phyloP scores from a whole-genome alignment of 2,329 filamentous ascomycete genomes.

The Graphilbum fragrans region DNA sequence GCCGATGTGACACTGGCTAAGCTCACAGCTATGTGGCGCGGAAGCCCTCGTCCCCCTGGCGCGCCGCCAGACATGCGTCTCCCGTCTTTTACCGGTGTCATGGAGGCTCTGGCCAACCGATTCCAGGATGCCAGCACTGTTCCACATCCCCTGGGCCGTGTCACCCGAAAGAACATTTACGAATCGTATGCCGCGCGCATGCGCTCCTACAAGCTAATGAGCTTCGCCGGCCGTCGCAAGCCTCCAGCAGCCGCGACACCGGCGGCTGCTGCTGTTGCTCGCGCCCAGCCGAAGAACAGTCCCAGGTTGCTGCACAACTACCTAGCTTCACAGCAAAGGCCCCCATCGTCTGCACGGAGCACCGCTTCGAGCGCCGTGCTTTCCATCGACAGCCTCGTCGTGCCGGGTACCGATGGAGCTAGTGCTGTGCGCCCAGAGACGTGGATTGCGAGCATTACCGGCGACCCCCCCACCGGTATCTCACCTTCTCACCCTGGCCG shows the following conservation, averaged over 20 bases:
- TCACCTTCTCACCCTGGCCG: too few species aligned
- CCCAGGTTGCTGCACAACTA: not conserved
- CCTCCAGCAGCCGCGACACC: not conserved
- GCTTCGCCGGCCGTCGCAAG: constrained; percentile 5
- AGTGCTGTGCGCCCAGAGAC: not conserved
- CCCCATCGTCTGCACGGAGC: not conserved
- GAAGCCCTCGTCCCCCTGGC: constrained; percentile 5
- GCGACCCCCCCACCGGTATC: too few species aligned
- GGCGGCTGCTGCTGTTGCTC: not conserved
- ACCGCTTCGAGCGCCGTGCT: not conserved
- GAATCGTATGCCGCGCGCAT: constrained; percentile 10
- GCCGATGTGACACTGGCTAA: constrained; percentile 11
- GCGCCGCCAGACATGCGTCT: constrained; percentile 6
- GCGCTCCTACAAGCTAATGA: constrained; percentile 10
- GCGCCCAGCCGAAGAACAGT: not conserved
- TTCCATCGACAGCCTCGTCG: not conserved
- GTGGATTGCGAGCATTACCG: not conserved
- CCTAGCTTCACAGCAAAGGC: not conserved
- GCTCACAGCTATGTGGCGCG: constrained; percentile 10
- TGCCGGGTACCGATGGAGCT: not conserved
- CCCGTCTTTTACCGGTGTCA: constrained; percentile 8
- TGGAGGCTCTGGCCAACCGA: constrained; percentile 9
- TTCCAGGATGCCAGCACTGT: constrained; percentile 5
- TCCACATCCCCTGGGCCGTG: constrained; percentile 9
- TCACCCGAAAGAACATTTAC: constrained; percentile 7